Conservation (phyloP, 768 basidiomycete genomes). For the Boletales sp. region DNA sequence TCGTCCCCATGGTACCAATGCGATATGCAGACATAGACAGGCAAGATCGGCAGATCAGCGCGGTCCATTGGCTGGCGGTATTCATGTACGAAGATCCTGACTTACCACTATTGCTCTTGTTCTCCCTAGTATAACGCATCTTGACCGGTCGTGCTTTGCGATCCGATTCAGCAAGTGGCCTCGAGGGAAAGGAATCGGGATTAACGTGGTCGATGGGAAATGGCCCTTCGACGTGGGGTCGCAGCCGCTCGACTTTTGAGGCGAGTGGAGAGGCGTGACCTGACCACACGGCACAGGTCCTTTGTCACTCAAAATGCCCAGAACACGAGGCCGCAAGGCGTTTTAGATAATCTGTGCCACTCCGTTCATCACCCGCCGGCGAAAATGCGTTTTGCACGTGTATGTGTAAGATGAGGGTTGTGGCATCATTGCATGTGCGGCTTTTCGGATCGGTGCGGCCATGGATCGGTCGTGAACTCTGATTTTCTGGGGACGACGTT, state of each 20-base stretch:
- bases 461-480: conserved; percentile 7
- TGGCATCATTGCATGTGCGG: not conserved
- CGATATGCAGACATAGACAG: conserved; percentile 8
- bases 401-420: conserved; percentile 5
- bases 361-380: conserved; percentile 13
- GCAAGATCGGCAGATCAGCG: conserved; percentile 13
- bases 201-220: not conserved
- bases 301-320: conserved; percentile 17
- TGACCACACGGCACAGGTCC: conserved; percentile 8
- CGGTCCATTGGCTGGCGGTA: not conserved
- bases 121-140: conserved; percentile 22
- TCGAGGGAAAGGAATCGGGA: not conserved
- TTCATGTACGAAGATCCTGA: not conserved
- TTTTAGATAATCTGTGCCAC: conserved; percentile 27
- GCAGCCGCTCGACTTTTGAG: not conserved
- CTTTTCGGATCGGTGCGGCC: conserved; percentile 7
- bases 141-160: not conserved
- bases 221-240: not conserved
- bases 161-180: conserved; percentile 1
- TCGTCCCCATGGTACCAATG: conserved; percentile 3
- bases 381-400: conserved; percentile 24
- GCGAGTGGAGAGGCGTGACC: not conserved
- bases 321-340: conserved; percentile 23
- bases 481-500: too few species aligned
- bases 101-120: conserved; percentile 30